Evolutionary conservation across 108 stramenopile species (phyloP).

Genomic region (Cyclotella baltica): DNA sequence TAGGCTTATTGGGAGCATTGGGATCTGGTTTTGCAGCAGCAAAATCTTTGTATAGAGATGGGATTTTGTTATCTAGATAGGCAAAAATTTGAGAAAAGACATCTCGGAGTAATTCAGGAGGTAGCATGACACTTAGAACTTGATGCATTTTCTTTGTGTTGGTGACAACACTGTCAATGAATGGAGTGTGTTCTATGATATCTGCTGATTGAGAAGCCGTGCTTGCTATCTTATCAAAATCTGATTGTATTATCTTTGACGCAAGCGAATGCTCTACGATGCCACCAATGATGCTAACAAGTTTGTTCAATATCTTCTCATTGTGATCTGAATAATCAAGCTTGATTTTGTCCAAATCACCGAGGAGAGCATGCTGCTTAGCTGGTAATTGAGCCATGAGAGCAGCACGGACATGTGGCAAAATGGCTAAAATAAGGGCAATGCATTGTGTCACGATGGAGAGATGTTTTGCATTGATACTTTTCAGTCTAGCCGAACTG

Average conservation of each 20-base stretch:
- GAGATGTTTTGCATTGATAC: constrained; percentile 96
- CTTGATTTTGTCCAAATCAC: constrained; percentile 92
- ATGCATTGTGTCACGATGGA: constrained; percentile 92
- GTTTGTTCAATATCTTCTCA: constrained; percentile 93
- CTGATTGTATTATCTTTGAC: constrained; percentile 64
- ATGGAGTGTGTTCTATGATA: constrained; percentile 67
- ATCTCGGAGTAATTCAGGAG: constrained; percentile 92
- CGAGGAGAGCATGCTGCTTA: constrained; percentile 91
- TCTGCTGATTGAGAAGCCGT: constrained; percentile 31
- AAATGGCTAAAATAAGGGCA: constrained; percentile 81
- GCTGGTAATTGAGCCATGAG: constrained; percentile 90
- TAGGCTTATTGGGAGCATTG: constrained; percentile 3
- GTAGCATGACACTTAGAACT: constrained; percentile 87
- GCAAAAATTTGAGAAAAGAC: constrained; percentile 94
- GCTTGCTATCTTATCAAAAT: constrained; percentile 78
- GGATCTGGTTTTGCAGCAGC: constrained; percentile 37
- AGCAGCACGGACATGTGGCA: constrained; percentile 94
- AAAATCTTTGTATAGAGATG: constrained; percentile 58
- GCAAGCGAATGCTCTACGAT: constrained; percentile 90
- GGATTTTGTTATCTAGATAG: constrained; percentile 86
- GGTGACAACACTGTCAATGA: constrained; percentile 88
- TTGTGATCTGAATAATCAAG: constrained; percentile 91
- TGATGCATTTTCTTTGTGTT: constrained; percentile 95
- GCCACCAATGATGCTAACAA: constrained; percentile 95
- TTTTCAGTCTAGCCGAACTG: constrained; percentile 86